Evolutionary conservation across 2,329 filamentous ascomycete species (phyloP), one percentile per base, ranked within the genome.

Genomic region (Volutella citrinella): DNA sequence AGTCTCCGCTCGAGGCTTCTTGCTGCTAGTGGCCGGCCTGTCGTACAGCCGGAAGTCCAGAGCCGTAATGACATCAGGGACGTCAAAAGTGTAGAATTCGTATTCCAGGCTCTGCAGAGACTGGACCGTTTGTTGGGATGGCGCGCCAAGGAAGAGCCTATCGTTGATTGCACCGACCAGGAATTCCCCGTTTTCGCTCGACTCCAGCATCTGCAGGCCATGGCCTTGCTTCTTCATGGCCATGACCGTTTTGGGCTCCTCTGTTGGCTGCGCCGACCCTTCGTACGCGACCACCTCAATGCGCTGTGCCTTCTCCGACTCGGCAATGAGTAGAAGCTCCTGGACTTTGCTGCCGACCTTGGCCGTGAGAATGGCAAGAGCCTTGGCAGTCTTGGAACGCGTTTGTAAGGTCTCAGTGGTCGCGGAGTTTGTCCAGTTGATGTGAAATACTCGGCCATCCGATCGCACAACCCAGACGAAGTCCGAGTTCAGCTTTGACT

Each of bases 31-130:
- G 8, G 22, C 42, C 19, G 31, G 33, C 34, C 45, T 49, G 7
- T 38, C 23, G 26, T 54, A 56, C 44, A 68, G 62, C 44, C 77
- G 73, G 32, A 85, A 56, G 52, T 93, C 83, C 27, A 88, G 63
- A 40, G 78, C 80, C 18, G 77, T 80, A 32, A 90, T 75, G 25
- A 76, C 70, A 45, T 87, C 80, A 4, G 78, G 74, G 12, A 68
- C 64, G 35, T 80, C 73, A 38, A 82, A 73, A 12, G 71, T 70
- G 43, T 71, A 73, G 48, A 81, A 76, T 28, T 78, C 71, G 51
- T 75, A 80, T 24, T 63, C 61, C 14, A 62, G 38, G 10, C 54
- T 41, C 7, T 55, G 51, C 8, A 61, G 33, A 6, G 27, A 46
- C 12, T 45, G 43, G 13, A 47, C 32, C 6, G 46, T 34, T 10